Evolutionary conservation across 2,329 filamentous ascomycete genomes (phyloP), one percentile per base, ranked within the genome.

Genomic region (Acarospora socialis): DNA sequence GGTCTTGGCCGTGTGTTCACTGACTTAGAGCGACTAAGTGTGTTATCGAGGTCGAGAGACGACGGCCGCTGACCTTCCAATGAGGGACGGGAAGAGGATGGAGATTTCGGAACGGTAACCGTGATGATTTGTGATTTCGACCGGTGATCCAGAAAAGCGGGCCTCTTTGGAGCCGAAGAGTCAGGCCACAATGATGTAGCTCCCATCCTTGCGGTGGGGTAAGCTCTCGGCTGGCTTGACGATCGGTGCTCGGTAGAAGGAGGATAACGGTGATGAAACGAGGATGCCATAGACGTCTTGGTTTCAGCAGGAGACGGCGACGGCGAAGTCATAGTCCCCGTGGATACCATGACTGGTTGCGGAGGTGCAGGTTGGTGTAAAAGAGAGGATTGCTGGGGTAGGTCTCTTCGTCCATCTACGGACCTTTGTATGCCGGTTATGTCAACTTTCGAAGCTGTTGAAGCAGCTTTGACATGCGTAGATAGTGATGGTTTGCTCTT

Each of bases 261-360:
- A 3, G 70, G 66, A 9, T 74, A 66, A 29, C 64, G 63, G 56
- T 50, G 47, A 8, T 22, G 21, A 12, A 22, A 8, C 8, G 10
- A 8, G 8, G 21, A 8, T 22, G 8, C 8, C 12, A 8, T 8
- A 22, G 15, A 21, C 12, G 37, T 41, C 18, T 54, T 50, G 19
- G 32, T 40, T 23, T 48, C 19, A 8, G 47, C 47, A 15, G 60
- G 56, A 16, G 65, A 58, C 12, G 57, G 52, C 4, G 62, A 55
- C 10, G 61, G 57, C 23, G 64, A 64, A 4, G 84, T 92, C 75
- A 90, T 87, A 0, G 83, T 92, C 8, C 83, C 84, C 34, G 73
- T 77, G 7, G 75, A 80, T 6, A 76, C 67, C 65, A 77, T 68
- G 25, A 48, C 35, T 28, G 68, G 57, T 30, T 58, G 59, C 42